Evolutionary conservation across 1,139 yeast genomes (phyloP).

Genomic region (Arxiozyma slooffiae): DNA sequence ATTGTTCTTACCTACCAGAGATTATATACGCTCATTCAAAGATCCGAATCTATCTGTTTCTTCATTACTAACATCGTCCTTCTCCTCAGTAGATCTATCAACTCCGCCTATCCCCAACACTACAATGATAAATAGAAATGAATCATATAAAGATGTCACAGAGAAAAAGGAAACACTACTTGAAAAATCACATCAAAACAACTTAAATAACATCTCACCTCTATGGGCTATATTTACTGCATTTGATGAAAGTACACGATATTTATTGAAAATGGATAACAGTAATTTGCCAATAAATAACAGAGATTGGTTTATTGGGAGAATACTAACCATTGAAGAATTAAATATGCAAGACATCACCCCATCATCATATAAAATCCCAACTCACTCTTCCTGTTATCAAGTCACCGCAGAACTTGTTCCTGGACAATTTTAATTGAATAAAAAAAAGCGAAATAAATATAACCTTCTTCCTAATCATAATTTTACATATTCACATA

Average conservation of each 20-base stretch:
- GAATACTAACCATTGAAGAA: constrained; percentile 19
- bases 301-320: constrained; percentile 30
- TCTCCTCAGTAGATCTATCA: constrained; percentile 29
- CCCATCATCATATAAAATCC: constrained; percentile 21
- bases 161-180: not conserved
- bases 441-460: too few species aligned
- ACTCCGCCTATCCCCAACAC: constrained; percentile 25
- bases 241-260: constrained; percentile 23
- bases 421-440: too few species aligned
- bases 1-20: constrained; percentile 67
- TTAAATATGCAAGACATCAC: constrained; percentile 5
- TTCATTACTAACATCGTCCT: constrained; percentile 24
- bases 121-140: constrained; percentile 2
- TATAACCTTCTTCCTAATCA: too few species aligned
- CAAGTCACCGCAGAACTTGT: constrained; percentile 24
- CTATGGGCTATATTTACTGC: constrained; percentile 32
- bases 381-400: constrained; percentile 24
- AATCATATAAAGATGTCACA: not conserved
- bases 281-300: constrained; percentile 9
- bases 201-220: not conserved
- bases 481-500: too few species aligned
- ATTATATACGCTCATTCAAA: constrained; percentile 5
- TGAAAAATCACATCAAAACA: not conserved
- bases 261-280: constrained; percentile 18
- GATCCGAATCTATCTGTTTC: constrained; percentile 11